phyloP scores from a whole-genome alignment of 139 green algal species.

The Volvox africanus region DNA sequence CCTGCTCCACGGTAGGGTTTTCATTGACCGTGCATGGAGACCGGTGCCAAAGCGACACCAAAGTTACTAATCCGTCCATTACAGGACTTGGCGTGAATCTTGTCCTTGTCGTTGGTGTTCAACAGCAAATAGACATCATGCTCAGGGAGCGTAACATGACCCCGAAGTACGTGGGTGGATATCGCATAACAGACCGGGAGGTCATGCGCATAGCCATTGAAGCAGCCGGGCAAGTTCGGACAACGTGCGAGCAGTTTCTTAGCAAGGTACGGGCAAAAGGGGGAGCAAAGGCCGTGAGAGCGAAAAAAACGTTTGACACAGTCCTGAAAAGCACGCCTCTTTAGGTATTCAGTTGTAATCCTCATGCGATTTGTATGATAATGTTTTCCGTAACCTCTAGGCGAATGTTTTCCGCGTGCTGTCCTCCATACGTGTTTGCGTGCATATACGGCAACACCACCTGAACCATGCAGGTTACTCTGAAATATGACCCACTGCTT shows the following conservation, averaged over 20 bases:
- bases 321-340: too few species aligned
- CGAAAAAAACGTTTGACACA: too few species aligned
- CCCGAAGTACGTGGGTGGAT: constrained; percentile 75
- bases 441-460: too few species aligned
- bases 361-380: too few species aligned
- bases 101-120: constrained; percentile 88
- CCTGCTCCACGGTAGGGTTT: constrained; percentile 85
- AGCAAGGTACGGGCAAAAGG: constrained; percentile 63
- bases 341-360: too few species aligned
- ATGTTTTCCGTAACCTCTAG: too few species aligned
- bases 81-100: constrained; percentile 88
- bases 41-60: neutral
- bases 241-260: constrained; percentile 85
- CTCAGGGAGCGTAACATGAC: constrained; percentile 61
- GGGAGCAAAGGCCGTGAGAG: too few species aligned
- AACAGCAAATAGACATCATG: constrained; percentile 76
- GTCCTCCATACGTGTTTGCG: too few species aligned
- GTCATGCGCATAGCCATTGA: constrained; percentile 79
- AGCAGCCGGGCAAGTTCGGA: constrained; percentile 74
- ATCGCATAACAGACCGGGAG: constrained; percentile 86
- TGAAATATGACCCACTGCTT: too few species aligned
- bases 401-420: too few species aligned
- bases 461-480: too few species aligned
- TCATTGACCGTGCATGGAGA: neutral
- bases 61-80: neutral